phyloP scores from a whole-genome alignment of 257 asterid genomes.

The Solanum medicagineum region DNA sequence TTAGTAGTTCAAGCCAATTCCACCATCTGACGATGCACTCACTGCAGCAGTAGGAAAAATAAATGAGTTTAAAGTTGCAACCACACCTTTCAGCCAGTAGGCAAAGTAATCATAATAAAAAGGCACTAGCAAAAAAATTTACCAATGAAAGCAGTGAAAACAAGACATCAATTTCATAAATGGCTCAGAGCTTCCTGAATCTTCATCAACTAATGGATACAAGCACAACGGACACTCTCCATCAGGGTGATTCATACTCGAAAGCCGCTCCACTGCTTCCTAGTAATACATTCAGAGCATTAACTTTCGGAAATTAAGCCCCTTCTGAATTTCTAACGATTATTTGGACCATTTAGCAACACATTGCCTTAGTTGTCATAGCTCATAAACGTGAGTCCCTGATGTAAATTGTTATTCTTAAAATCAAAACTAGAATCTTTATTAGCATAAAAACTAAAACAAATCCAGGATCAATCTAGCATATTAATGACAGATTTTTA shows the following conservation, averaged over 20 bases:
- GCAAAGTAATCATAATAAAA: not conserved
- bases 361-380: not conserved
- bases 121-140: conserved; percentile 3
- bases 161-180: conserved; percentile 99
- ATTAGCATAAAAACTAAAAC: not conserved
- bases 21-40: conserved; percentile 86
- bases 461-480: not conserved
- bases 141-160: conserved; percentile 98
- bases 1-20: conserved; percentile 49
- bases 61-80: not conserved
- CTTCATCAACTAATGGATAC: conserved; percentile 67
- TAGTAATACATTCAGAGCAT: conserved; percentile 18
- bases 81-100: not conserved
- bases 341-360: not conserved
- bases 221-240: conserved; percentile 87
- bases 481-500: not conserved
- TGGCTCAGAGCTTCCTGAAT: conserved; percentile 29
- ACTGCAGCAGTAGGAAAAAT: conserved; percentile 28
- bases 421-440: not conserved
- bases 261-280: conserved; percentile 95
- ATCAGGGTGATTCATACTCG: conserved; percentile 89
- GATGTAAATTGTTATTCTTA: not conserved
- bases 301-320: conserved; percentile 2
- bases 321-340: not conserved
- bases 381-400: not conserved